These are phyloP conservation scores for Osmanthus fragrans DNA, from an alignment of 257 asterid species.

Conservation along the genomic window DNA sequence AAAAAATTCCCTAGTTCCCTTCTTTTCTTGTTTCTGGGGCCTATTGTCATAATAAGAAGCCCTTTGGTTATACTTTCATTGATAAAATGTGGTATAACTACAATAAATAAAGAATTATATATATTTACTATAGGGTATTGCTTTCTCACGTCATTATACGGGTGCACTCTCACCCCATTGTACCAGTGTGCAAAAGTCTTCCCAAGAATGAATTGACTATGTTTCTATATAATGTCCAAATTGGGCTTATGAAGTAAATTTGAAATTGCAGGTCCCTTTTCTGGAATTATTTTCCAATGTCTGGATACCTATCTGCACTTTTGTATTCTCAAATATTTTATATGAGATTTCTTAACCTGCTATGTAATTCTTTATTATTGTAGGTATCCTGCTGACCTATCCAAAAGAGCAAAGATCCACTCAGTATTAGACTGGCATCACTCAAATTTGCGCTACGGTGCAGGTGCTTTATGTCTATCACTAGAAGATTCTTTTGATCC, in stretches of 20 bases:
- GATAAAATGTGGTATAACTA: neutral
- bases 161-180: neutral
- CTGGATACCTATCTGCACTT: neutral
- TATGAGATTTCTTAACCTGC: neutral
- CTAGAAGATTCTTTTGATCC: neutral
- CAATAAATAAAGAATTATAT: neutral
- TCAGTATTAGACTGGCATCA: constrained; percentile 96
- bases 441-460: constrained; percentile 75
- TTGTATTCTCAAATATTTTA: neutral
- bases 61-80: neutral
- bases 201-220: neutral
- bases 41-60: neutral
- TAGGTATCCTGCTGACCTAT: constrained; percentile 90
- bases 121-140: neutral
- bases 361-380: constrained; percentile 16
- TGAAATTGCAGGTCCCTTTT: no score
- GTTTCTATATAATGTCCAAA: neutral
- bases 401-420: constrained; percentile 75
- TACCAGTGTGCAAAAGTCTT: neutral
- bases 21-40: neutral
- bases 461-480: constrained; percentile 51
- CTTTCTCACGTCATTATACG: neutral
- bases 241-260: neutral
- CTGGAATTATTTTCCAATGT: neutral
- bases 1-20: neutral